These are phyloP conservation scores for Phytopythium kandeliae DNA, from an alignment of 352 stramenopile genomes.

Conservation along the genomic window DNA sequence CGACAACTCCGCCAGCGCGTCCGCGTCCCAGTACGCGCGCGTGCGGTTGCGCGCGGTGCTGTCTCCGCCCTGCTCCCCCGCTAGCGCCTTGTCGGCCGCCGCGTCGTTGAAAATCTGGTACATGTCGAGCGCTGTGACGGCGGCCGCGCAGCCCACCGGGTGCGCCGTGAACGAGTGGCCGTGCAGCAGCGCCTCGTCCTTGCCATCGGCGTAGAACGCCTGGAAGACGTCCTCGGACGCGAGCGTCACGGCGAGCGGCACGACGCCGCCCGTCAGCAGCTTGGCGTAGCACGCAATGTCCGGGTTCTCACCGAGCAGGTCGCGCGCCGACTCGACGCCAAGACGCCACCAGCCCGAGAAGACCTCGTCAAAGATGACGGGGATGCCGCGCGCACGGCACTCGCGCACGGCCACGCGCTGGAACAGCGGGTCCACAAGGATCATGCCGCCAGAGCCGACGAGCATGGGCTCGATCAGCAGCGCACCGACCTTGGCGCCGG, in stretches of 20 bases:
- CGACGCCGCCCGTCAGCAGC: slow-evolving; percentile 85
- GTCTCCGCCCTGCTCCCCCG: slow-evolving; percentile 8
- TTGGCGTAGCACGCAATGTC: slow-evolving; percentile 92
- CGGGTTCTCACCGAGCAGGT: slow-evolving; percentile 80
- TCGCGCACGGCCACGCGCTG: slow-evolving; percentile 85
- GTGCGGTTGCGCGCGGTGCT: slow-evolving; percentile 18
- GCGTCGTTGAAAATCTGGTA: slow-evolving; percentile 62
- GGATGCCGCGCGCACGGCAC: slow-evolving; percentile 67
- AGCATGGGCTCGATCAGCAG: slow-evolving; percentile 89
- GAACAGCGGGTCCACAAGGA: slow-evolving; percentile 90
- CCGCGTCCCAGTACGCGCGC: slow-evolving; percentile 56
- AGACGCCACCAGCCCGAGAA: slow-evolving; percentile 90
- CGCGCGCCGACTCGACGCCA: slow-evolving; percentile 76
- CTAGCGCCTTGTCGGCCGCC: slow-evolving; percentile 2
- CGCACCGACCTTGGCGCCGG: slow-evolving; percentile 34
- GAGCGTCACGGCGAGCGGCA: slow-evolving; percentile 84
- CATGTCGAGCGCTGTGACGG: slow-evolving; percentile 85
- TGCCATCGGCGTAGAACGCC: slow-evolving; percentile 86
- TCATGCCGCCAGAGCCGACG: slow-evolving; percentile 86
- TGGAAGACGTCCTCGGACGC: slow-evolving; percentile 85
- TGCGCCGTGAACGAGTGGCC: slow-evolving; percentile 92
- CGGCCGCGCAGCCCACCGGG: slow-evolving; percentile 85
- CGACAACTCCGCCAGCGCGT: slow-evolving; percentile 43
- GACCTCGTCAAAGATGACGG: slow-evolving; percentile 91
- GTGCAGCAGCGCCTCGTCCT: slow-evolving; percentile 86